Conservation (phyloP, 2,329 filamentous ascomycete genomes). For the Fusarium secorum region DNA sequence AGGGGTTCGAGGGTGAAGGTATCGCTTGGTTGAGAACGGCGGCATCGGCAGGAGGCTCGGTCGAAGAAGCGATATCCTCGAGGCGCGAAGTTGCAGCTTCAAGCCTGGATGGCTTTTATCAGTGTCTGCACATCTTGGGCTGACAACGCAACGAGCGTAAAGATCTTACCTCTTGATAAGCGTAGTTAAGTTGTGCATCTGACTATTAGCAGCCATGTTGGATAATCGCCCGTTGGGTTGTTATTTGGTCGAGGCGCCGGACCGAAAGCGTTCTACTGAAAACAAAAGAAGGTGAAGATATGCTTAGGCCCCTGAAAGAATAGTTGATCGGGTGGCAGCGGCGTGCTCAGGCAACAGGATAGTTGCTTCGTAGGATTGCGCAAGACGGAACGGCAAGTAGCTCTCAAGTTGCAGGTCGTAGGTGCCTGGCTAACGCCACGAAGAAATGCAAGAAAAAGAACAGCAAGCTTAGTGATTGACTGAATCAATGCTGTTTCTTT, state of each 20-base stretch:
- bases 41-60: constrained; percentile 64
- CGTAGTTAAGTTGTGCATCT: constrained; percentile 96
- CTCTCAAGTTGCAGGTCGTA: not conserved
- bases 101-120: constrained; percentile 71
- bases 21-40: constrained; percentile 54
- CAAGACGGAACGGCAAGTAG: constrained; percentile 1
- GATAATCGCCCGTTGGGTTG: not conserved
- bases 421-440: not conserved
- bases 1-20: constrained; percentile 43
- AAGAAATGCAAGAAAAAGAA: not conserved
- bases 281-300: not conserved
- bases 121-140: constrained; percentile 47
- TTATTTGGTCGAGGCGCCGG: not conserved
- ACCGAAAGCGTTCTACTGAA: not conserved
- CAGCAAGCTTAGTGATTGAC: not conserved
- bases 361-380: constrained; percentile 18
- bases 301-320: not conserved
- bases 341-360: constrained; percentile 25
- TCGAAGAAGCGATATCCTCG: constrained; percentile 91
- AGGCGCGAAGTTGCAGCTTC: constrained; percentile 96
- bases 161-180: constrained; percentile 88
- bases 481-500: not conserved
- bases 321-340: not conserved
- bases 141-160: not conserved
- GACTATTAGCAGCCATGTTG: constrained; percentile 75